phyloP scores from a whole-genome alignment of 164 flowering plant genomes.

The Tetracentron sinense region DNA sequence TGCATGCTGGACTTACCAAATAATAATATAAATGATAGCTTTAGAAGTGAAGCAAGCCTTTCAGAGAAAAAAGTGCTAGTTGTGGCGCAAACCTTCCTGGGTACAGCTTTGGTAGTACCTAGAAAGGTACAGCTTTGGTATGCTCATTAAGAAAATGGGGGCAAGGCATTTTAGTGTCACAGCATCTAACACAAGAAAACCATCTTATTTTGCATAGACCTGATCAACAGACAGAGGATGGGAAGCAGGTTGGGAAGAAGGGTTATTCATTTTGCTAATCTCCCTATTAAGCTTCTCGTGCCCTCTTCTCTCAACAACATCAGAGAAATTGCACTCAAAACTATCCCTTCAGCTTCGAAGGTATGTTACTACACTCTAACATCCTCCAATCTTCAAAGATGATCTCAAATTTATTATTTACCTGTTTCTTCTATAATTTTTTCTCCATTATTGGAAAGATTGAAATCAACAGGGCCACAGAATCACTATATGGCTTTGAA shows the following conservation, averaged over 20 bases:
- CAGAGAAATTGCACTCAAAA: conserved; percentile 68
- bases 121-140: no score
- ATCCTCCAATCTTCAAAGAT: not conserved
- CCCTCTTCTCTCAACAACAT: conserved; percentile 61
- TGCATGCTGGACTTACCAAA: no score
- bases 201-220: no score
- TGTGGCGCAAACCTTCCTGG: no score
- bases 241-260: conserved; percentile 72
- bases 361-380: conserved; percentile 18
- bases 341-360: conserved; percentile 80
- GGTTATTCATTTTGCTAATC: conserved; percentile 68
- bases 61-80: no score
- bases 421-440: not conserved
- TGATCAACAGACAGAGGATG: conserved; percentile 27
- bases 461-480: conserved; percentile 81
- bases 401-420: not conserved
- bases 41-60: no score
- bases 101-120: no score
- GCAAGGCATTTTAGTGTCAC: no score
- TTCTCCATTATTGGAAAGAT: conserved; percentile 25
- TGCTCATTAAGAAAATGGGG: no score
- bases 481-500: conserved; percentile 76
- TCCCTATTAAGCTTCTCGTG: conserved; percentile 79
- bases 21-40: no score
- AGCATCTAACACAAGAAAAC: no score